Conservation (phyloP, 2,329 filamentous ascomycete genomes). For the Penicillium sp. region DNA sequence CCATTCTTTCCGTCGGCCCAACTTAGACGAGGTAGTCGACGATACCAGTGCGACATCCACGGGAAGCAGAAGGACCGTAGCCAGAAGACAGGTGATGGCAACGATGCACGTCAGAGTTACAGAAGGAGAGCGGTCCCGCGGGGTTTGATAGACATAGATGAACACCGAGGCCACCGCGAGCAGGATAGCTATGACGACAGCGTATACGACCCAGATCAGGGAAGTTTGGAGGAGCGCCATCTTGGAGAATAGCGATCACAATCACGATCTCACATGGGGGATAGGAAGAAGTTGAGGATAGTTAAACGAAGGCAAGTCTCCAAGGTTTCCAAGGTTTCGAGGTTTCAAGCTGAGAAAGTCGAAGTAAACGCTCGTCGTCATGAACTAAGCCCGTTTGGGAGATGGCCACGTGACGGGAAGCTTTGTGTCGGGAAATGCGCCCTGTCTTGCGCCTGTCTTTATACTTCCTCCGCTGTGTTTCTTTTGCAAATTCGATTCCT, state of each 20-base stretch:
- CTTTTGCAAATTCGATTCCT: background rate
- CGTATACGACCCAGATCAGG: constrained; percentile 94
- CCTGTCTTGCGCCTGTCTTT: constrained; percentile 5
- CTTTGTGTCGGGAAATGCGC: constrained; percentile 5
- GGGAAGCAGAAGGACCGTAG: constrained; percentile 86
- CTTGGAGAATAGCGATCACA: constrained; percentile 7
- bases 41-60: constrained; percentile 95
- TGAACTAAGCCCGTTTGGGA: constrained; percentile 13
- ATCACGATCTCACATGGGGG: constrained; percentile 15
- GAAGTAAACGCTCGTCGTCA: constrained; percentile 16
- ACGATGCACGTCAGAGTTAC: constrained; percentile 84
- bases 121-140: constrained; percentile 76
- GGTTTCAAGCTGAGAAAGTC: background rate
- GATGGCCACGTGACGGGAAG: constrained; percentile 11
- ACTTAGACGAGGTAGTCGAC: constrained; percentile 71
- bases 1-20: constrained; percentile 90
- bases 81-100: constrained; percentile 81
- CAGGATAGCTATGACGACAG: constrained; percentile 73
- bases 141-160: constrained; percentile 86
- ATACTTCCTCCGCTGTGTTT: background rate
- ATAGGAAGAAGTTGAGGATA: background rate
- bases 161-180: constrained; percentile 78
- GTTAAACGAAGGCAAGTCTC: background rate
- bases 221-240: constrained; percentile 78
- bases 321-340: background rate